These are phyloP conservation scores for Rhodotorula paludigena DNA, from an alignment of 768 basidiomycete genomes.

Conservation along the genomic window DNA sequence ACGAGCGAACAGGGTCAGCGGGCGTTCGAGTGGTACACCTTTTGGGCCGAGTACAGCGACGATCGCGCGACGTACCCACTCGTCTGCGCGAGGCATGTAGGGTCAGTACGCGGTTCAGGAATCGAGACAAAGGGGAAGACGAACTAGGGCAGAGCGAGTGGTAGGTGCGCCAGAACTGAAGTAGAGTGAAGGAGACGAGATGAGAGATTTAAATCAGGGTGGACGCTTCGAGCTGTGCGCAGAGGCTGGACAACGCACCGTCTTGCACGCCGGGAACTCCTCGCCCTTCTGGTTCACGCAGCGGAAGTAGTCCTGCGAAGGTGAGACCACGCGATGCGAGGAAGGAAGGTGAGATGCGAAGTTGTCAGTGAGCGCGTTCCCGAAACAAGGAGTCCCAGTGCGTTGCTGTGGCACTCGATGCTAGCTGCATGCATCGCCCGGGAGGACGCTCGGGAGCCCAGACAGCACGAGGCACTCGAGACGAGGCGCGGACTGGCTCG, in stretches of 20 bases:
- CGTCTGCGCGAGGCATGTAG: conserved; percentile 57
- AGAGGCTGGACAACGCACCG: conserved; percentile 46
- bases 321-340: conserved; percentile 43
- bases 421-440: too few species aligned
- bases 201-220: background rate
- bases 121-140: conserved; percentile 47
- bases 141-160: conserved; percentile 94
- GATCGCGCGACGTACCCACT: conserved; percentile 63
- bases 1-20: conserved; percentile 7
- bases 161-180: conserved; percentile 80
- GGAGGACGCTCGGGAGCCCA: too few species aligned
- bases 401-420: too few species aligned
- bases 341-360: background rate
- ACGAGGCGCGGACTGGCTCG: too few species aligned
- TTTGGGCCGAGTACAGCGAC: conserved; percentile 5
- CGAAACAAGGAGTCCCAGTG: too few species aligned
- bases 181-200: background rate
- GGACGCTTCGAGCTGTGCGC: background rate
- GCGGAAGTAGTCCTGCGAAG: conserved; percentile 94
- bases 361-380: too few species aligned
- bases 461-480: too few species aligned
- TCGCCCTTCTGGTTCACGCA: conserved; percentile 96
- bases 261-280: conserved; percentile 96
- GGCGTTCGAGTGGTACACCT: background rate
- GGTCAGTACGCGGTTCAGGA: background rate